Base-by-base conservation (phyloP, 495 filamentous ascomycete genomes). In the Usnea hakonensis region DNA sequence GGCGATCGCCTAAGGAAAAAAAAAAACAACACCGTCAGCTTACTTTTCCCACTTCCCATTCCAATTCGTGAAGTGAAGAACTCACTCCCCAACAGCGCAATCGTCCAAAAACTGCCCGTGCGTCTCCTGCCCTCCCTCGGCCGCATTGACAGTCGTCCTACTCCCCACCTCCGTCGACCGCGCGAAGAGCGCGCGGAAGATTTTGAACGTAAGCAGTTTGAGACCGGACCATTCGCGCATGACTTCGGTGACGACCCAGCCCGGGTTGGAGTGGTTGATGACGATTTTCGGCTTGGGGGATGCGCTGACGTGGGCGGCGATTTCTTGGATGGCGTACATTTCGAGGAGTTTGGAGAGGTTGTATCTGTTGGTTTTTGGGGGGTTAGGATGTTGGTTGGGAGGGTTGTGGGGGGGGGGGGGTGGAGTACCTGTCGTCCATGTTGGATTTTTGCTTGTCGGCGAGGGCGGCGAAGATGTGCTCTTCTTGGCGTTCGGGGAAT, bases 101-200 rank as follows among this genome's bases (percentile, higher is more conserved):
- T 65, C 63, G 9, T 56, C 56, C 59, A 68, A 41, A 33, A 76
- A 81, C 66, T 73, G 30, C 8, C 79, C 78, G 57, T 79, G 75
- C n/a, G 57, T 73, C 35, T 76, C 72, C 28, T 53, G 53, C 2
- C 73, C 76, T 1, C 60, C 67, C 4, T 57, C 62, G 0, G 70
- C 72, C 0, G 76, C 78, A 17, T 69, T 64, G 33, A 79, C 66
- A 23, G 79, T 60, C 6, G 73, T 75, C 46, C 79, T 64, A 35
- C 70, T 67, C 5, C 79, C 81, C n/a, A 73, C 67, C 67, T 82
- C 81, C 0, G 69, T 68, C 11, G 62, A 38, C 14, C 65, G 65
- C 14, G 62, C 65, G 13, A 67, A 32, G 21, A 67, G 16, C 7
- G 23, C 38, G 4, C 58, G 30, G 8, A n/a, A 19, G 23, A 65